phyloP scores from a whole-genome alignment of 2,329 filamentous ascomycete species.

The Aspergillus brasiliensis region DNA sequence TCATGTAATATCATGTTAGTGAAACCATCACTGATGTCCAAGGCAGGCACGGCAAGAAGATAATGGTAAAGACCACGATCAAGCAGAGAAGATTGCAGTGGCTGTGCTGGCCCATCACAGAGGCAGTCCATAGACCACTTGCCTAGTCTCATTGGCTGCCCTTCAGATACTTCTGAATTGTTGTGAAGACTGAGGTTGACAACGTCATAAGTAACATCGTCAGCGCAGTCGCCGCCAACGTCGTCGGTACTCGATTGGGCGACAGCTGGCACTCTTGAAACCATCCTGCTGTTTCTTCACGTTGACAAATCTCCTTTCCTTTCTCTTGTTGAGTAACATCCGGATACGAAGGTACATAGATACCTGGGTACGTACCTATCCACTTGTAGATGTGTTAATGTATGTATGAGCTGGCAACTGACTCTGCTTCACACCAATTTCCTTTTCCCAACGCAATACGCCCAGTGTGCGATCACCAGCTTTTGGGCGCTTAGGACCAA shows the following conservation, averaged over 20 bases:
- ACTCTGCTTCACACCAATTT: not conserved
- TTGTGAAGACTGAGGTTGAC: not conserved
- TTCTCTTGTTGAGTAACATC: not conserved
- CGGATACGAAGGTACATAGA: not conserved
- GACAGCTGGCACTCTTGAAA: not conserved
- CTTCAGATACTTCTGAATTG: not conserved
- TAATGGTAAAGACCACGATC: not conserved
- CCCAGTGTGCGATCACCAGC: not conserved
- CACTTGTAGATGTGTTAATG: not conserved
- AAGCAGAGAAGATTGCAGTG: not conserved
- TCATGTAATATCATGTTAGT: not conserved
- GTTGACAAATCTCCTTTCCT: not conserved
- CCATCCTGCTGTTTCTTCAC: not conserved
- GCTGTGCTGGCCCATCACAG: not conserved
- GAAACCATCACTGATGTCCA: not conserved
- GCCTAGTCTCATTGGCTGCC: not conserved
- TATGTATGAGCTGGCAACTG: not conserved
- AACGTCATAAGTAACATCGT: not conserved
- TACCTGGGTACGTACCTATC: not conserved
- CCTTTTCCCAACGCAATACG: not conserved
- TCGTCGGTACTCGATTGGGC: not conserved
- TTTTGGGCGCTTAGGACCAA: not conserved
- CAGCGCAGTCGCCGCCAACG: not conserved
- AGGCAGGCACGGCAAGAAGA: not conserved
- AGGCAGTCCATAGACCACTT: not conserved